Conservation (phyloP, 2,329 filamentous ascomycete species). For the Epichloe glyceriae region DNA sequence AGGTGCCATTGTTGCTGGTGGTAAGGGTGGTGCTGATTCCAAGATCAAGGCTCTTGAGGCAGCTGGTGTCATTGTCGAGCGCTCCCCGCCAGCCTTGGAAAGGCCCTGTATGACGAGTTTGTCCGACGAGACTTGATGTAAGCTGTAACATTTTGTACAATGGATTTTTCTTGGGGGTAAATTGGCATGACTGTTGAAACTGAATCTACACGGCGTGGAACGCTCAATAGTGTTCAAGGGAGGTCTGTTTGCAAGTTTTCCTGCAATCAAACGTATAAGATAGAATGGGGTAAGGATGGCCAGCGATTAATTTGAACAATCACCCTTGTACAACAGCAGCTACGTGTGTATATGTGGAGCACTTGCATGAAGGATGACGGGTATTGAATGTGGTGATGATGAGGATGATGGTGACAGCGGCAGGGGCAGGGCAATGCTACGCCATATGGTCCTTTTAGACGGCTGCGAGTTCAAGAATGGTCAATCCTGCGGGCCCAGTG, state of each 20-base stretch:
- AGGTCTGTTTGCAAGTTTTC: slow-evolving; percentile 15
- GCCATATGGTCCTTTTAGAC: no score
- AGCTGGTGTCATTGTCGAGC: slow-evolving; percentile 87
- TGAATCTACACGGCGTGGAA: slow-evolving; percentile 10
- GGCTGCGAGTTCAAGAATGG: no score
- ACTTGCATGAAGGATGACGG: no score
- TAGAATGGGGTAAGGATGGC: slow-evolving; percentile 15
- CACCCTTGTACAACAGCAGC: neutral
- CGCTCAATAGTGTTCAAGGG: slow-evolving; percentile 11
- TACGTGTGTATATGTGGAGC: neutral
- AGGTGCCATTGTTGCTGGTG: slow-evolving; percentile 92
- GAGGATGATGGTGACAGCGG: no score
- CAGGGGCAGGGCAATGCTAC: no score
- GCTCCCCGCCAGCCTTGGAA: slow-evolving; percentile 81
- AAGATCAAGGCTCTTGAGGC: slow-evolving; percentile 93
- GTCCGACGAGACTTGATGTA: slow-evolving; percentile 92
- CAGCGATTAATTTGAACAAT: slow-evolving; percentile 2
- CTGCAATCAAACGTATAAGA: slow-evolving; percentile 20
- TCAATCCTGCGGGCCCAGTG: no score
- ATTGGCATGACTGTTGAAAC: slow-evolving; percentile 2
- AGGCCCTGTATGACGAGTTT: slow-evolving; percentile 89
- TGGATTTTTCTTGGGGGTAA: neutral
- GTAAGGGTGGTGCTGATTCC: slow-evolving; percentile 94
- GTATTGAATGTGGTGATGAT: no score
- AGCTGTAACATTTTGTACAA: slow-evolving; percentile 13